Evolutionary conservation across 1,139 yeast species (phyloP).

Genomic region (Schwanniomyces etchellsii): DNA sequence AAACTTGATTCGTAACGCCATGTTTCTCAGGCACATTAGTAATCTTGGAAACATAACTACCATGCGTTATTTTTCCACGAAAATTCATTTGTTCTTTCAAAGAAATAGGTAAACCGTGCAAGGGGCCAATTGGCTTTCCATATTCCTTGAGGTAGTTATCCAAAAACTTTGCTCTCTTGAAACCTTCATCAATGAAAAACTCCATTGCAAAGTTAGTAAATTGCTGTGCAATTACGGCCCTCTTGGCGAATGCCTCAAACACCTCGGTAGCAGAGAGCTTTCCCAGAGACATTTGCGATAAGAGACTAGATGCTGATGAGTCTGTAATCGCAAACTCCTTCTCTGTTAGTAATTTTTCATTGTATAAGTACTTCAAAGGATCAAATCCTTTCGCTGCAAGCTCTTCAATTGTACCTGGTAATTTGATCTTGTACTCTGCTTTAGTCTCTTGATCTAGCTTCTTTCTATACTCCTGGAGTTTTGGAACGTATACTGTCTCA

Average conservation of each 20-base stretch:
- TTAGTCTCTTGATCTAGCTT: constrained; percentile 35
- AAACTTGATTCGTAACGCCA: constrained; percentile 45
- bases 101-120: constrained; percentile 77
- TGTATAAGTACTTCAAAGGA: constrained; percentile 38
- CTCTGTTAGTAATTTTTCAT: constrained; percentile 35
- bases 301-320: constrained; percentile 30
- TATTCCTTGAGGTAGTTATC: constrained; percentile 37
- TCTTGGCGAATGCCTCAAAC: constrained; percentile 45
- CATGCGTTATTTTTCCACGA: constrained; percentile 54
- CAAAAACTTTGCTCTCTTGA: constrained; percentile 27
- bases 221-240: constrained; percentile 37
- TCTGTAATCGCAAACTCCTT: constrained; percentile 46
- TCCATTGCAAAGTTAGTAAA: constrained; percentile 33
- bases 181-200: constrained; percentile 29
- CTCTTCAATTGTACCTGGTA: constrained; percentile 35
- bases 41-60: constrained; percentile 54
- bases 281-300: constrained; percentile 27
- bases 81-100: constrained; percentile 67
- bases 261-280: constrained; percentile 40
- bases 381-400: constrained; percentile 40
- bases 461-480: constrained; percentile 43
- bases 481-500: constrained; percentile 38
- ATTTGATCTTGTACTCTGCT: constrained; percentile 36
- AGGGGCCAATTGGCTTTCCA: constrained; percentile 65
- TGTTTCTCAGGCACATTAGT: constrained; percentile 45